Conservation (phyloP, 805 yeast genomes). For the Candida coquimbonensis region DNA sequence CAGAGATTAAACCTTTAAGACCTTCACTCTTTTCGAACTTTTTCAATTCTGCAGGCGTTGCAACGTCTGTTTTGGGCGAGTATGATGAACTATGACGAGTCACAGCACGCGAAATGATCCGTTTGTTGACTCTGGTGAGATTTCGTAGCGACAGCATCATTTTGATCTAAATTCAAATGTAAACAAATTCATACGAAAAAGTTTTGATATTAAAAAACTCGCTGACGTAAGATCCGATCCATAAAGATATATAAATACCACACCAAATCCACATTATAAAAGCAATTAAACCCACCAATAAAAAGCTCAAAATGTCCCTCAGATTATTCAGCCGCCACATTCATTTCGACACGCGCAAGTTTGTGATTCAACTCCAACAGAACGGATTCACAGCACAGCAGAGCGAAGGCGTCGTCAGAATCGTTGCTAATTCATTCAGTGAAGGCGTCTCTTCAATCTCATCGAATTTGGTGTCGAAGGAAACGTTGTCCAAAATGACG, state of each 20-base stretch:
- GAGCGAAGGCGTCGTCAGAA: constrained; percentile 69
- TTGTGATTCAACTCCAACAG: constrained; percentile 27
- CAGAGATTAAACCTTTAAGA: constrained; percentile 15
- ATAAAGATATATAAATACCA: too few relatives aligned
- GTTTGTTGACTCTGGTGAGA: too few relatives aligned
- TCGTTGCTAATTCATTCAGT: constrained; percentile 67
- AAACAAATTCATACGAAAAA: too few relatives aligned
- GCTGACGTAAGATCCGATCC: too few relatives aligned
- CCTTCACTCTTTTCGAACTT: constrained; percentile 14
- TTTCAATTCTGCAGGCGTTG: constrained; percentile 15
- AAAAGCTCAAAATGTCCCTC: too few relatives aligned
- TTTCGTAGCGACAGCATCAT: too few relatives aligned
- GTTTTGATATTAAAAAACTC: too few relatives aligned
- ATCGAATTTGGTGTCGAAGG: constrained; percentile 76
- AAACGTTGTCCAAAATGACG: constrained; percentile 72
- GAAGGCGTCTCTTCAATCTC: constrained; percentile 76
- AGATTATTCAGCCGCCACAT: neutral
- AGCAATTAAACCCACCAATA: too few relatives aligned
- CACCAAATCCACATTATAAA: neutral
- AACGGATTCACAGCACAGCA: constrained; percentile 73
- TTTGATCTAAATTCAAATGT: too few relatives aligned
- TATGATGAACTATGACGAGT: constrained; percentile 4
- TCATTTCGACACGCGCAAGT: constrained; percentile 23
- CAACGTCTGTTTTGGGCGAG: constrained; percentile 5
- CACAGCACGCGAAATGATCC: too few relatives aligned